Evolutionary conservation across 2,329 filamentous ascomycete species (phyloP).

Genomic region (Fusarium nygamai): DNA sequence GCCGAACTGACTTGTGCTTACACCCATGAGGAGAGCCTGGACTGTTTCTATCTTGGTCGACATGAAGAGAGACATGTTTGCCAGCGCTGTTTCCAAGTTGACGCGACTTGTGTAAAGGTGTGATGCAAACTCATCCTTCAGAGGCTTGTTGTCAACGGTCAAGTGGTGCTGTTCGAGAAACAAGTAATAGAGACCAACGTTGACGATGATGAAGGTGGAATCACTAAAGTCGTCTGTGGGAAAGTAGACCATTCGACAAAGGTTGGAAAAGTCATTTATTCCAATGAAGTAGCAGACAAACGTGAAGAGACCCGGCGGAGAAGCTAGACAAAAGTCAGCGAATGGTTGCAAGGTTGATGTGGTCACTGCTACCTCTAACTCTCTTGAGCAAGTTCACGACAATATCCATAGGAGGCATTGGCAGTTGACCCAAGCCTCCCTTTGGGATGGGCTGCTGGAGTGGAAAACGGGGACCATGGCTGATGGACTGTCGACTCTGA

Average conservation of each 20-base stretch:
- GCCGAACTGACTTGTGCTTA: conserved; percentile 46
- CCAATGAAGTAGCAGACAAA: conserved; percentile 61
- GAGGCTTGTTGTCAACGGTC: conserved; percentile 44
- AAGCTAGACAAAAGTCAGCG: conserved; percentile 16
- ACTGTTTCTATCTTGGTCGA: conserved; percentile 65
- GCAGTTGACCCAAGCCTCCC: conserved; percentile 60
- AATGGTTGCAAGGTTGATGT: not conserved
- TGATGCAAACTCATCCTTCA: conserved; percentile 50
- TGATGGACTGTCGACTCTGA: conserved; percentile 55
- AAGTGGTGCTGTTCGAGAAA: conserved; percentile 57
- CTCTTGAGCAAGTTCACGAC: conserved; percentile 61
- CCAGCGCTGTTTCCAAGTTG: conserved; percentile 61
- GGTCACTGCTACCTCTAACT: conserved; percentile 52
- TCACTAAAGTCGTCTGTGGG: conserved; percentile 61
- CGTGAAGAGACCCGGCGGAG: conserved; percentile 59
- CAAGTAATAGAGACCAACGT: conserved; percentile 60
- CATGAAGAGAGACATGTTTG: conserved; percentile 65
- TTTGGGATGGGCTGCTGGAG: conserved; percentile 57
- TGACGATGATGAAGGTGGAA: conserved; percentile 61
- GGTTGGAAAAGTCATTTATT: conserved; percentile 59
- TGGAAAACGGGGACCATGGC: conserved; percentile 56
- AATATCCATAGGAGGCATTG: conserved; percentile 62
- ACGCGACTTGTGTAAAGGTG: conserved; percentile 55
- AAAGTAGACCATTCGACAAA: conserved; percentile 63
- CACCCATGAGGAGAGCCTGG: conserved; percentile 67